A percentile compares a stretch with the other conserved stretches of the same genome.
Conservation (phyloP, 495 filamentous ascomycete species). For the Viridothelium virens region DNA sequence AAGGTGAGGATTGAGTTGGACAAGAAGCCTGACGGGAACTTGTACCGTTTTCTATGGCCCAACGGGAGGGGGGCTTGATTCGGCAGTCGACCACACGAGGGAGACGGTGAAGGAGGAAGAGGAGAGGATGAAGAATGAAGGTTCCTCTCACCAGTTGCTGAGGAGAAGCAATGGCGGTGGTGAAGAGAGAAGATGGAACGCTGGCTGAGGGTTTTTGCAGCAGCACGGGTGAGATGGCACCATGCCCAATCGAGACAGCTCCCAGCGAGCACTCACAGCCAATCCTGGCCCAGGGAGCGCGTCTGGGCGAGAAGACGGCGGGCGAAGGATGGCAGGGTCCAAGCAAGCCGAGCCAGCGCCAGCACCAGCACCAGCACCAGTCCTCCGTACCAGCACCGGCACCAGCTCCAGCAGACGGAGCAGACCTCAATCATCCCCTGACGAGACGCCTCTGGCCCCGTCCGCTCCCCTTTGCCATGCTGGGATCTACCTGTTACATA, state of each 20-base stretch:
- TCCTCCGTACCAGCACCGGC: too few species aligned
- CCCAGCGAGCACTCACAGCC: slow-evolving; percentile 5
- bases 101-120: slow-evolving; percentile 2
- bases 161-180: slow-evolving; percentile 12
- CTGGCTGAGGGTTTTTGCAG: slow-evolving; percentile 12
- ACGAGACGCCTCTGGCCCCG: slow-evolving; percentile 1
- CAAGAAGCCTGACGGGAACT: neutral
- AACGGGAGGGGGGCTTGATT: neutral
- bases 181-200: slow-evolving; percentile 12
- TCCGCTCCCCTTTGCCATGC: neutral
- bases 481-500: slow-evolving; percentile 1
- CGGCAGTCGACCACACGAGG: neutral
- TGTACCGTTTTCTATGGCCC: slow-evolving; percentile 5
- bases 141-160: slow-evolving; percentile 11
- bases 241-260: slow-evolving; percentile 11
- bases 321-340: slow-evolving; percentile 10
- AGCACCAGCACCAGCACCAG: too few species aligned
- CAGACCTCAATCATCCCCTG: neutral
- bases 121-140: neutral
- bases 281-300: slow-evolving; percentile 5
- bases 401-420: too few species aligned
- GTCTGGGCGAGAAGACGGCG: slow-evolving; percentile 1
- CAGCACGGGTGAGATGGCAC: slow-evolving; percentile 11
- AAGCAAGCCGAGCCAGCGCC: neutral
- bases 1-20: neutral